phyloP scores from a whole-genome alignment of 164 flowering plant species.

The Tetrastigma voinierianum region DNA sequence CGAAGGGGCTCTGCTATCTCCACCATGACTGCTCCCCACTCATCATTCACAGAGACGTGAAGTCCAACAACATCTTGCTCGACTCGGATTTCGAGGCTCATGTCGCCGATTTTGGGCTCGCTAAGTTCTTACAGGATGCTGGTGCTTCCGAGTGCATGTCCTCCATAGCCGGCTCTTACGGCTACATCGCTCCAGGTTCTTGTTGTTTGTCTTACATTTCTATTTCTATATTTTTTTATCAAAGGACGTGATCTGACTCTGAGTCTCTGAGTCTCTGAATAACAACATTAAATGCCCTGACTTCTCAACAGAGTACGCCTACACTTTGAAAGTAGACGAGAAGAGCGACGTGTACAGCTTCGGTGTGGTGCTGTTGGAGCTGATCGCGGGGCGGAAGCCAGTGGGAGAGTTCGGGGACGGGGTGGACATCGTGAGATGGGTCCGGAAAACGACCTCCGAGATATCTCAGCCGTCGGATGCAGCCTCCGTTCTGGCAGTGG shows the following conservation, averaged over 20 bases:
- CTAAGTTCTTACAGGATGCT: conserved; percentile 76
- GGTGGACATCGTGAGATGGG: conserved; percentile 92
- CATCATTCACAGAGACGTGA: conserved; percentile 88
- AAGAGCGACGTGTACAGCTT: conserved; percentile 97
- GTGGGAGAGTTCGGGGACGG: conserved; percentile 95
- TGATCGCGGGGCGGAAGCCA: conserved; percentile 79
- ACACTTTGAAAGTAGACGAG: conserved; percentile 87
- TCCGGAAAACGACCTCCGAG: conserved; percentile 57
- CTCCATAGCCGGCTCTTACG: conserved; percentile 91
- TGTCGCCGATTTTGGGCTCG: conserved; percentile 95
- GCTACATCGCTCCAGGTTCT: conserved; percentile 96
- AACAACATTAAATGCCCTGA: not conserved
- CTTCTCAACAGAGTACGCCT: conserved; percentile 69
- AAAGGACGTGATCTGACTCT: no score
- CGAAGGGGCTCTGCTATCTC: conserved; percentile 81
- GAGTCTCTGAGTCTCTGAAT: no score
- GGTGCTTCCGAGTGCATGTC: conserved; percentile 95
- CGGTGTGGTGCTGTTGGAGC: conserved; percentile 87
- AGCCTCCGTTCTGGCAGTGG: conserved; percentile 54
- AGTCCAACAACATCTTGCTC: conserved; percentile 80
- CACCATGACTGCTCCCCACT: conserved; percentile 93
- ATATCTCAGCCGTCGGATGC: conserved; percentile 50
- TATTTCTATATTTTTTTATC: not conserved
- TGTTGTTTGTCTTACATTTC: not conserved
- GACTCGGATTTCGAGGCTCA: conserved; percentile 85